Conservation (phyloP, 805 yeast genomes). For the Blastobotrys attinorum region DNA sequence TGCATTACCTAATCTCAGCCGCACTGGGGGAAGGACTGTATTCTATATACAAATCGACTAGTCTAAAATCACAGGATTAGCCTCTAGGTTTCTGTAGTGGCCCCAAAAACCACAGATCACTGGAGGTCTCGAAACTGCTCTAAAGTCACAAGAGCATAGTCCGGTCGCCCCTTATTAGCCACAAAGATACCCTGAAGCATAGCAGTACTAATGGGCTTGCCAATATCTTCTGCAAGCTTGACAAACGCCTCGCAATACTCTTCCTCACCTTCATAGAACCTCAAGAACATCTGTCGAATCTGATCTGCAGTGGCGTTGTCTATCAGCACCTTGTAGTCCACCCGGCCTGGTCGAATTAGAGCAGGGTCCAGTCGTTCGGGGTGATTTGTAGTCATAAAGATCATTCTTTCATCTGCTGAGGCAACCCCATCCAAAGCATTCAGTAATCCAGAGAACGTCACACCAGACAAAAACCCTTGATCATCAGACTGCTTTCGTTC, state of each 20-base stretch:
- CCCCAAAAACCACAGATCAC: too few species aligned
- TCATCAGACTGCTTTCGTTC: conserved; percentile 70
- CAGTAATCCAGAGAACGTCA: conserved; percentile 87
- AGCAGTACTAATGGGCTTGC: conserved; percentile 73
- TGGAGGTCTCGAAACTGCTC: conserved; percentile 5
- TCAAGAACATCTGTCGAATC: conserved; percentile 72
- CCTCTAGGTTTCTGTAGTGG: conserved; percentile 3
- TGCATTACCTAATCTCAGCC: too few species aligned
- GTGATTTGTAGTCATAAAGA: conserved; percentile 98
- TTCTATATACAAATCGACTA: too few species aligned
- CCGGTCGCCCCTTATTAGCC: conserved; percentile 77
- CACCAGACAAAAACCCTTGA: conserved; percentile 76
- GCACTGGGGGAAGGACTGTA: too few species aligned
- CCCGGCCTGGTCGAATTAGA: conserved; percentile 86
- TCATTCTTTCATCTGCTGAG: conserved; percentile 90
- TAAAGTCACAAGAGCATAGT: conserved; percentile 62
- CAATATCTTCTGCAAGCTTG: conserved; percentile 38
- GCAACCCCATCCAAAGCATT: conserved; percentile 97
- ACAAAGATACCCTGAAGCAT: conserved; percentile 94
- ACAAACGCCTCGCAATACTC: conserved; percentile 47
- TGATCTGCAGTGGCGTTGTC: conserved; percentile 85
- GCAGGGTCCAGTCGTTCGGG: conserved; percentile 94
- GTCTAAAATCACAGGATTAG: background rate
- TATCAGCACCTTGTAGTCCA: conserved; percentile 73
- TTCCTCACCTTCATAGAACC: conserved; percentile 66